Percentiles rank a stretch among this genome's conserved stretches.
These are phyloP conservation scores for Porcisia hertigi DNA, from an alignment of 208 protist species.

Conservation along the genomic window DNA sequence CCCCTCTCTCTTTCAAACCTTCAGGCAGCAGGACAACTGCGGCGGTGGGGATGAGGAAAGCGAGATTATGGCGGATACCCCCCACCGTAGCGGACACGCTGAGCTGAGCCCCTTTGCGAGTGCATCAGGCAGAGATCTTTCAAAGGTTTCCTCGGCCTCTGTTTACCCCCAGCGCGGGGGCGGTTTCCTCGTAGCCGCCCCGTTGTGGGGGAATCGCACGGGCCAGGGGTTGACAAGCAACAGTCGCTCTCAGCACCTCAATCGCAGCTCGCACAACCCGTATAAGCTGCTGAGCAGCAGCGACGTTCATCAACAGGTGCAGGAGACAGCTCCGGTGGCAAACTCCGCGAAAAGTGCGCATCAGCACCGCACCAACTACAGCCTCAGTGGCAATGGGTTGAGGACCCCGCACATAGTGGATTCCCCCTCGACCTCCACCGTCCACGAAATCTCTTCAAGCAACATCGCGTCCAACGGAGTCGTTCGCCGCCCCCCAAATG, in stretches of 20 bases:
- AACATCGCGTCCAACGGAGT: constrained; percentile 2
- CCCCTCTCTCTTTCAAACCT: constrained; percentile 57
- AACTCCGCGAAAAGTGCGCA: constrained; percentile 1
- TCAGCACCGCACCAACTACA: constrained; percentile 19
- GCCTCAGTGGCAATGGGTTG: constrained; percentile 45
- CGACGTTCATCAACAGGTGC: constrained; percentile 8
- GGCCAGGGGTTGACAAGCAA: constrained; percentile 5
- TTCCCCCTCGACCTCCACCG: constrained; percentile 14
- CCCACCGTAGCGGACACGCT: constrained; percentile 3
- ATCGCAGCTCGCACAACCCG: constrained; percentile 37
- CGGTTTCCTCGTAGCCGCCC: not conserved
- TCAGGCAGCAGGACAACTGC: constrained; percentile 28
- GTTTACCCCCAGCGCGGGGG: not conserved
- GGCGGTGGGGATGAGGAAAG: constrained; percentile 29
- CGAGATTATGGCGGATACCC: constrained; percentile 4
- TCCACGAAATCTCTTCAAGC: not conserved
- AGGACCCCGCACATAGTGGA: constrained; percentile 40
- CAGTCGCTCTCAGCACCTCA: constrained; percentile 25
- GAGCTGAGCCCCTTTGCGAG: not conserved
- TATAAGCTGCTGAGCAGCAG: constrained; percentile 30
- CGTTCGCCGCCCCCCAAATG: not conserved
- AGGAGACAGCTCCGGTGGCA: not conserved
- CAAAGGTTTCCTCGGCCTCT: not conserved
- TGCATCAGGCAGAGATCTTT: not conserved
- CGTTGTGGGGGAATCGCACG: not conserved